These are phyloP conservation scores for Stagonosporopsis chrysanthemi DNA, from an alignment of 2,329 filamentous ascomycete species.

Conservation along the genomic window DNA sequence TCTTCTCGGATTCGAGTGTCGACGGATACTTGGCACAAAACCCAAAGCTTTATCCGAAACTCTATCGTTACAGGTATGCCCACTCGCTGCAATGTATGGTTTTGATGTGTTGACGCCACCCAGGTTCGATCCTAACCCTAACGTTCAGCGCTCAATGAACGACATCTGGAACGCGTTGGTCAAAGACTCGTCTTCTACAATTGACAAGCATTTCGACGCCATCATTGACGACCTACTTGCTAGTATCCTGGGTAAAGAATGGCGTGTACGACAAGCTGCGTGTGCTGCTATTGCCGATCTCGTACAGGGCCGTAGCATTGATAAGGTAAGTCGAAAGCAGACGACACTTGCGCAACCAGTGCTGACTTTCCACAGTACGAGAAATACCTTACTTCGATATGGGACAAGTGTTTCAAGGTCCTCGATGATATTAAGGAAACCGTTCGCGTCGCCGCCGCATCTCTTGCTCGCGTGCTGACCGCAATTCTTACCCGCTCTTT, in stretches of 20 bases:
- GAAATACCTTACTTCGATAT: conserved; percentile 83
- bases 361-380: conserved; percentile 67
- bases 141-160: conserved; percentile 94
- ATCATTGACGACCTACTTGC: conserved; percentile 89
- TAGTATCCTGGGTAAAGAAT: conserved; percentile 88
- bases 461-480: conserved; percentile 83
- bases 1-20: conserved; percentile 82
- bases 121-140: conserved; percentile 87
- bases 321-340: conserved; percentile 43
- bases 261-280: conserved; percentile 90
- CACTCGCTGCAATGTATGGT: too few species aligned
- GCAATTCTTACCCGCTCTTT: conserved; percentile 85
- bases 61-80: conserved; percentile 78
- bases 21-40: conserved; percentile 76
- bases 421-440: conserved; percentile 95
- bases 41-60: conserved; percentile 92
- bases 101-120: conserved; percentile 23
- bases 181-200: conserved; percentile 78
- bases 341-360: background rate
- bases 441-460: conserved; percentile 80
- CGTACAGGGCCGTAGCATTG: conserved; percentile 75
- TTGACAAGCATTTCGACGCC: conserved; percentile 83
- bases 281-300: conserved; percentile 90
- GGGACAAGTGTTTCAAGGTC: conserved; percentile 85
- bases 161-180: conserved; percentile 98